A percentile compares a stretch with the other conserved stretches of the same genome.
phyloP scores from a whole-genome alignment of 441 rosid genomes.

The Hura crepitans region DNA sequence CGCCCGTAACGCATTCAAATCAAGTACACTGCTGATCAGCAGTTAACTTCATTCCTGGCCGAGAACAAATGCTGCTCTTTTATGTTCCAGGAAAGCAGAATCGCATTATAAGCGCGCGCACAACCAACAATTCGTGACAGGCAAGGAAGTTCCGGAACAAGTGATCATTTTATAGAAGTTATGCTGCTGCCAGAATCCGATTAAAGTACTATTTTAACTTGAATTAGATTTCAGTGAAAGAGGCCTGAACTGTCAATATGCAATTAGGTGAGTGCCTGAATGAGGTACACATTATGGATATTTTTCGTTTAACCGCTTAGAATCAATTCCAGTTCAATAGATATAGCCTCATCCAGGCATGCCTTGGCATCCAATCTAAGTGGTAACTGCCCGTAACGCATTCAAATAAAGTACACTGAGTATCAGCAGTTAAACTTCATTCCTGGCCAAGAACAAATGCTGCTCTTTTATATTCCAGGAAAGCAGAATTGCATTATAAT shows the following conservation, averaged over 20 bases:
- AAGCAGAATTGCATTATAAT: background rate
- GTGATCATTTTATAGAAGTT: too few species aligned
- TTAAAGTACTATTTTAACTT: too few species aligned
- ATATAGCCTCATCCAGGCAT: too few species aligned
- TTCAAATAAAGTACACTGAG: background rate
- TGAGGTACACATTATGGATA: background rate
- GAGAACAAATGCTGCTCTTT: background rate
- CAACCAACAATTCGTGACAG: background rate
- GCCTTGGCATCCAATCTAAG: background rate
- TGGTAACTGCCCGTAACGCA: background rate
- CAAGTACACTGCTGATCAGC: background rate
- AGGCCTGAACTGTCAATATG: background rate
- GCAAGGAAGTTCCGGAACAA: background rate
- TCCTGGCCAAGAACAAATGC: background rate
- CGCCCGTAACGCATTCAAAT: background rate
- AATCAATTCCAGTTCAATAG: background rate
- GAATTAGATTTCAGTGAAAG: too few species aligned
- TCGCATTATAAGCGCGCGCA: background rate
- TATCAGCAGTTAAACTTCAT: background rate
- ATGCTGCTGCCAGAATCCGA: too few species aligned
- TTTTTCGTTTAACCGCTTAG: background rate
- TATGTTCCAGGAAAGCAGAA: background rate
- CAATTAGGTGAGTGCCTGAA: background rate
- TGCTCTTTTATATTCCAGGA: too few species aligned
- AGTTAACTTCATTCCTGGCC: background rate